Conservation (phyloP, 2,329 filamentous ascomycete species). For the Venturia pyrina region DNA sequence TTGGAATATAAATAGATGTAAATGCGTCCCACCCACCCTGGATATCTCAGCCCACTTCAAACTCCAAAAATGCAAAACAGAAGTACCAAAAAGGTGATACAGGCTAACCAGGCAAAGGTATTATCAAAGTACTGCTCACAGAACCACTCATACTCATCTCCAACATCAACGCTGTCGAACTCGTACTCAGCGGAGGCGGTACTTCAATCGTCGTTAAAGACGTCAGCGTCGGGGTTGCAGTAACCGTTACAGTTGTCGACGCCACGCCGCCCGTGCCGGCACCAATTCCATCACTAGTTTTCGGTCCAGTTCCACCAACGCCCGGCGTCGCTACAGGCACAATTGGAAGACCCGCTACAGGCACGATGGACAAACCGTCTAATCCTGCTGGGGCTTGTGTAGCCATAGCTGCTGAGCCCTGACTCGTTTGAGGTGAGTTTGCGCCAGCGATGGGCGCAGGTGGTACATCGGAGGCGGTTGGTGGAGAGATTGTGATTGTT, state of each 20-base stretch:
- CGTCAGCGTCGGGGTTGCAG: background rate
- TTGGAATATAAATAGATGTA: background rate
- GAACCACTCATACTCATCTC: background rate
- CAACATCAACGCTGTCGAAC: background rate
- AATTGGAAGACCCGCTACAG: background rate
- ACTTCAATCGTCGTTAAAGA: background rate
- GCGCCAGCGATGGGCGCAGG: background rate
- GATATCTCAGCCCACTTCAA: background rate
- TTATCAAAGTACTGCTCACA: background rate
- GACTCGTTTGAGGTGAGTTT: background rate
- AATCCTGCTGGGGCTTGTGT: background rate
- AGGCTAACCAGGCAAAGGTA: slow-evolving; percentile 4
- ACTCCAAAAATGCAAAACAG: background rate
- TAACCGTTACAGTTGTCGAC: background rate
- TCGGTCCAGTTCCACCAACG: background rate
- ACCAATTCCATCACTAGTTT: background rate
- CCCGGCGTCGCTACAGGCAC: background rate
- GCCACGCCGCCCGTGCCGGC: background rate
- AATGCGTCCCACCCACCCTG: background rate
- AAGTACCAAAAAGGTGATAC: background rate
- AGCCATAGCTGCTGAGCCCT: background rate
- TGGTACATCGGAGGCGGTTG: background rate
- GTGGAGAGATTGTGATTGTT: background rate
- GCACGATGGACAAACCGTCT: background rate
- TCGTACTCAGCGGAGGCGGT: background rate